Base-by-base conservation (phyloP, 2,329 filamentous ascomycete genomes). In the Botrytis sinoallii region DNA sequence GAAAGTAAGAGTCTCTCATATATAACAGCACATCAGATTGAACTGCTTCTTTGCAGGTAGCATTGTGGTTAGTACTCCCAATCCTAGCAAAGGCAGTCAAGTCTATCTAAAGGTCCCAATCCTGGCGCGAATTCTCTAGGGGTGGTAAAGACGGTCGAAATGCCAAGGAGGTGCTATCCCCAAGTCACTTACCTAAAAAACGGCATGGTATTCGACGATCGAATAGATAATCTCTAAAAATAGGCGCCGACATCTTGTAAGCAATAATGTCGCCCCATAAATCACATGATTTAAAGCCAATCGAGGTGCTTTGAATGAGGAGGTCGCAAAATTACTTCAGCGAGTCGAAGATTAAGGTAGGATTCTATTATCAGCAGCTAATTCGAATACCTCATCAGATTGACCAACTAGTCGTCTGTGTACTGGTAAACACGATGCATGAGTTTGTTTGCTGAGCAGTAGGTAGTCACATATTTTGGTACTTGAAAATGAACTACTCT, bases 41-140 rank as follows among this genome's bases (percentile, higher is more conserved):
- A 55, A 52, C 8, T 67, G 48, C 22, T 67, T 42, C 38, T 35
- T 57, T 20, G 42, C 46, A 44, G 38, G 20, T 42, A 72, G 61
- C n/a, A 48, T 44, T 64, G 25, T 35, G 9, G n/a, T 46, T 57
- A 52, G 38, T n/a, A 67, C 18, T 38, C 3, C 44, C 20, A 20
- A 67, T 44, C 38, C 61, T 55, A 67, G 38, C 35, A 66, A 57
- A 72, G 38, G 60, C 46, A 67, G 40, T 59, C 57, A 61, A 72
- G 70, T 52, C 40, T 72, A 57, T 67, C 70, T 67, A 46, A 44
- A 72, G 70, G 70, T 72, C 46, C 29, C 46, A 48, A 57, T 67
- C 46, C 70, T 72, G 70, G 70, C 61, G 70, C 70, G 38, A 72
- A 67, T n/a, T 55, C 25, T 72, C 25, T 35, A 44, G 16, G 46